A percentile compares a stretch with the other conserved stretches of the same genome.
Evolutionary conservation across 2,329 filamentous ascomycete genomes (phyloP).

Genomic region (Pseudogymnoascus sp.): DNA sequence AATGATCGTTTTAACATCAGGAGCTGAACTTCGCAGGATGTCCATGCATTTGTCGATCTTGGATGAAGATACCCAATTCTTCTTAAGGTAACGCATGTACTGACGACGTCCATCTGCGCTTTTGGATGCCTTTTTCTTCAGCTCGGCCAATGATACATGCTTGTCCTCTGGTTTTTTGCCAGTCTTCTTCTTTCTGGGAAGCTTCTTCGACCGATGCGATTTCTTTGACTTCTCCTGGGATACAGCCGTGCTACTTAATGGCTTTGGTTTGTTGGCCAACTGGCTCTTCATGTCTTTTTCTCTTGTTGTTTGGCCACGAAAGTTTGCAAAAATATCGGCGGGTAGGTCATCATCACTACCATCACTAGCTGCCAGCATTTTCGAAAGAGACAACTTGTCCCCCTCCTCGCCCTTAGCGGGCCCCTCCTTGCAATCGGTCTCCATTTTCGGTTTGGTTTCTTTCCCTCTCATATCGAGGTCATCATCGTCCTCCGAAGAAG

Average conservation of each 20-base stretch:
- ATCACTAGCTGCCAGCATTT: neutral
- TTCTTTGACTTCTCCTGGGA: neutral
- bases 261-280: neutral
- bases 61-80: constrained; percentile 65
- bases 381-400: neutral
- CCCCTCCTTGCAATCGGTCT: neutral
- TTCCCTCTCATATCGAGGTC: constrained; percentile 13
- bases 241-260: neutral
- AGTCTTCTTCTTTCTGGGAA: constrained; percentile 18
- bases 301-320: constrained; percentile 1
- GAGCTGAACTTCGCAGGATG: constrained; percentile 29
- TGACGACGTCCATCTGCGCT: constrained; percentile 55
- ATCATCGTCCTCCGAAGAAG: constrained; percentile 19
- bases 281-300: neutral
- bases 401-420: neutral
- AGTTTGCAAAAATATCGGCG: neutral
- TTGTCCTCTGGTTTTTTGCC: constrained; percentile 25
- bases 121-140: constrained; percentile 58
- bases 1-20: constrained; percentile 66
- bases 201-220: constrained; percentile 9
- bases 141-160: constrained; percentile 46
- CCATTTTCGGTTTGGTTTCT: neutral
- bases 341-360: constrained; percentile 3
- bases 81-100: constrained; percentile 64
- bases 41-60: constrained; percentile 39